Conservation (phyloP, 169 alveolate species). For the Ophryocystis elektroscirrha region DNA sequence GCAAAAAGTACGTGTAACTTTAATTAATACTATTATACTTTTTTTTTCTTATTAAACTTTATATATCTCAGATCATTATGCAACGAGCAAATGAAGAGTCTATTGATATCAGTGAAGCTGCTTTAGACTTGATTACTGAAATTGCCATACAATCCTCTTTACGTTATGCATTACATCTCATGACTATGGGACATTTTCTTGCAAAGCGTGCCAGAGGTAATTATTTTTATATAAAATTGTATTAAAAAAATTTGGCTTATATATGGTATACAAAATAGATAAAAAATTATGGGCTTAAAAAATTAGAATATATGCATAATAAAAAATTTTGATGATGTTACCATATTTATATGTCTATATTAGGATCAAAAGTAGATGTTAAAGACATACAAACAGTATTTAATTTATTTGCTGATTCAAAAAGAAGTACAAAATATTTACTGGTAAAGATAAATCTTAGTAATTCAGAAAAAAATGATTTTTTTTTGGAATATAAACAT, state of each 20-base stretch:
- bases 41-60: background rate
- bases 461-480: no score
- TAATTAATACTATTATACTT: background rate
- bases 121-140: constrained; percentile 71
- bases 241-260: constrained; percentile 22
- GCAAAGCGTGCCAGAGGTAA: background rate
- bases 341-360: constrained; percentile 3
- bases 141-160: constrained; percentile 78
- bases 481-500: no score
- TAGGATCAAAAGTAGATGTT: constrained; percentile 64
- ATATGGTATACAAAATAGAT: constrained; percentile 48
- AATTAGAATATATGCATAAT: background rate
- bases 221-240: constrained; percentile 11
- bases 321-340: background rate
- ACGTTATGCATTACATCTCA: constrained; percentile 75
- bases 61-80: constrained; percentile 56
- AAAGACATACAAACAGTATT: constrained; percentile 81
- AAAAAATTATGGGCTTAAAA: constrained; percentile 22
- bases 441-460: constrained; percentile 15
- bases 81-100: constrained; percentile 91
- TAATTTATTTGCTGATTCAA: constrained; percentile 78
- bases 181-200: constrained; percentile 41
- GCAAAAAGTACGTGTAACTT: constrained; percentile 3
- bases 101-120: constrained; percentile 82
- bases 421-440: constrained; percentile 77